These are phyloP conservation scores for Chenopodium suecicum DNA, from an alignment of 148 eudicot genomes.

Conservation along the genomic window DNA sequence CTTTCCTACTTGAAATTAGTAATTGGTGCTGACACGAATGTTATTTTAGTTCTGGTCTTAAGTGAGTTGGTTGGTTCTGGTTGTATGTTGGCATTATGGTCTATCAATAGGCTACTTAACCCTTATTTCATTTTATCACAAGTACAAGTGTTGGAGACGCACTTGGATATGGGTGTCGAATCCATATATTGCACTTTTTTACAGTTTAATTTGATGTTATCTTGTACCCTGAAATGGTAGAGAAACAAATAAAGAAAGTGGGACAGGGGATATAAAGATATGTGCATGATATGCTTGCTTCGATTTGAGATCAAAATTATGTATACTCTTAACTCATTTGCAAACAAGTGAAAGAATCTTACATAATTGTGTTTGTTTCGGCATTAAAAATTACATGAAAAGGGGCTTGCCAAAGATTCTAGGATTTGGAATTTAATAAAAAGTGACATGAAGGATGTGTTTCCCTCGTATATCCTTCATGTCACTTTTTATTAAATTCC, in stretches of 20 bases:
- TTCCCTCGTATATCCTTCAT: background rate
- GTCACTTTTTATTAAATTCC: no score
- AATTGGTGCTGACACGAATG: background rate
- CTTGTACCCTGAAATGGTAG: background rate
- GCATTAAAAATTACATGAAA: background rate
- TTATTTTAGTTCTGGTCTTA: background rate
- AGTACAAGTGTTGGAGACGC: background rate
- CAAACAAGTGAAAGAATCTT: background rate
- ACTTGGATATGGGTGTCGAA: background rate
- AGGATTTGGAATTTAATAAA: background rate
- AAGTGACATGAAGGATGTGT: background rate
- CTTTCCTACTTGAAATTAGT: background rate
- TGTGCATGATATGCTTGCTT: background rate
- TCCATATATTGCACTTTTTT: background rate
- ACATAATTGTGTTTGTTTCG: background rate
- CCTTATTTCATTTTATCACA: background rate
- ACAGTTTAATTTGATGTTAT: background rate
- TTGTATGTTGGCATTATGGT: background rate
- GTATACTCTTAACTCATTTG: background rate
- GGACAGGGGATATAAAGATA: background rate
- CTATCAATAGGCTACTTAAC: background rate
- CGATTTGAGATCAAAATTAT: background rate
- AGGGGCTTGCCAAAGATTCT: background rate
- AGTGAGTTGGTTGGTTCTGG: background rate
- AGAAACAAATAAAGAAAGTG: background rate